Base-by-base conservation (phyloP, 2,329 filamentous ascomycete genomes). In the Colletotrichum acutatum region DNA sequence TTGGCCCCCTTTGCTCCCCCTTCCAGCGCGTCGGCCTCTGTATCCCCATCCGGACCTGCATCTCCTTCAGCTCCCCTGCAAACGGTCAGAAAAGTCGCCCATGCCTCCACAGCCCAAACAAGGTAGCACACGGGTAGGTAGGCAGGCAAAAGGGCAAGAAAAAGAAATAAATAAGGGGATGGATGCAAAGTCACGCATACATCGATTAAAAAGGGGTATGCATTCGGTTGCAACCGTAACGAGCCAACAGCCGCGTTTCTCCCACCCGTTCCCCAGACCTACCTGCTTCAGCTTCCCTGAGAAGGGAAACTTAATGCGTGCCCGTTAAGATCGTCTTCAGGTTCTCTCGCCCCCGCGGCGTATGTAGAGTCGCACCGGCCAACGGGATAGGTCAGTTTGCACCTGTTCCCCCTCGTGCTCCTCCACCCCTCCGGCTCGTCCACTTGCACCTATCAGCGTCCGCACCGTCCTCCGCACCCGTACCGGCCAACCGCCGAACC, bases 391-490 rank as follows among this genome's bases (percentile, higher is more conserved):
- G 65, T 24, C 52, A 68, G 24, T 61, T 49, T 46, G 49, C 30
- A 34, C 52, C 34, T 58, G n/a, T 24, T 5, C 52, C 52, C 22
- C 28, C 60, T 49, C 42, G 14, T 46, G 24, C 26, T 28, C 22
- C n/a, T 59, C 53, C 52, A 46, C 11, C 34, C 58, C 69, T 54
- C 65, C 66, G 59, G 69, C 69, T 72, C 66, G 16, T 28, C 26
- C 26, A n/a, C 46, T 19, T 63, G 65, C 59, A 42, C 69, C 70
- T 69, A 69, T 69, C 70, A 72, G 70, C 59, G 59, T 54, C 59
- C 32, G 66, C 22, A 7, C 66, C 69, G 58, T 49, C 54, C 63
- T 54, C 59, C 66, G 46, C 46, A 28, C 37, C 24, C 59, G 19
- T 26, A 49, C 70, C 70, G 70, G 53, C 26, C 57, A 62, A 52